Conservation (phyloP, 1,139 yeast species). For the Taphrina communis region DNA sequence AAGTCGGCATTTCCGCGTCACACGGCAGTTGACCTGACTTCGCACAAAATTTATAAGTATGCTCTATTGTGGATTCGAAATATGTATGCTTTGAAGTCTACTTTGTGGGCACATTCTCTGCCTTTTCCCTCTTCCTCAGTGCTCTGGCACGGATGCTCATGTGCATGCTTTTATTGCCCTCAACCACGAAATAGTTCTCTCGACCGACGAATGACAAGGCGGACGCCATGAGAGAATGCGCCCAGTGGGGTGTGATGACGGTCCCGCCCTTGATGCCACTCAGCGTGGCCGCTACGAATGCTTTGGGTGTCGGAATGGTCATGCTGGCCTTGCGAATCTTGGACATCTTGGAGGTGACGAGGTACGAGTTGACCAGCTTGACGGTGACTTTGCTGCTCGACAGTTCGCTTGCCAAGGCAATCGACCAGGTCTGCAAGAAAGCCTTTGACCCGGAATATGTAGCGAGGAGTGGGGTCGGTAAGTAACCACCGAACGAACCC, state of each 20-base stretch:
- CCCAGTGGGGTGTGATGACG: slow-evolving; percentile 90
- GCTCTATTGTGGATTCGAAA: no score
- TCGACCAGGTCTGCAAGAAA: slow-evolving; percentile 90
- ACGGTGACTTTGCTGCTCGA: slow-evolving; percentile 74
- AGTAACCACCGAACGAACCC: slow-evolving; percentile 96
- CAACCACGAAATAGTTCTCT: slow-evolving; percentile 61
- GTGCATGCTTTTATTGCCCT: slow-evolving; percentile 76
- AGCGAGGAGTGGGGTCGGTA: slow-evolving; percentile 91
- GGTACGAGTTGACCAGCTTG: slow-evolving; percentile 82
- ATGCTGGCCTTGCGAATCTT: slow-evolving; percentile 79
- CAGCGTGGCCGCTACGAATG: slow-evolving; percentile 74
- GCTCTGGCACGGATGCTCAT: slow-evolving; percentile 80
- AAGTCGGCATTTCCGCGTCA: not conserved
- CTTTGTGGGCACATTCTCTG: slow-evolving; percentile 33
- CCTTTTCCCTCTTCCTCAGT: slow-evolving; percentile 69
- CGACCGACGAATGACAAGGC: slow-evolving; percentile 32
- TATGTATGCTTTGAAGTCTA: not conserved
- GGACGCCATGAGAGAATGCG: slow-evolving; percentile 89
- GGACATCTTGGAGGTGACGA: slow-evolving; percentile 95
- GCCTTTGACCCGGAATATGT: slow-evolving; percentile 97
- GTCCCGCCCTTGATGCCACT: slow-evolving; percentile 89
- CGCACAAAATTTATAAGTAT: not conserved
- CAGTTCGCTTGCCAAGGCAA: slow-evolving; percentile 87
- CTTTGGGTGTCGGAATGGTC: slow-evolving; percentile 79
- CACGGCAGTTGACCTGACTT: not conserved